Base-by-base conservation (phyloP, 257 asterid genomes). In the Parsonsia alboflavescens region DNA sequence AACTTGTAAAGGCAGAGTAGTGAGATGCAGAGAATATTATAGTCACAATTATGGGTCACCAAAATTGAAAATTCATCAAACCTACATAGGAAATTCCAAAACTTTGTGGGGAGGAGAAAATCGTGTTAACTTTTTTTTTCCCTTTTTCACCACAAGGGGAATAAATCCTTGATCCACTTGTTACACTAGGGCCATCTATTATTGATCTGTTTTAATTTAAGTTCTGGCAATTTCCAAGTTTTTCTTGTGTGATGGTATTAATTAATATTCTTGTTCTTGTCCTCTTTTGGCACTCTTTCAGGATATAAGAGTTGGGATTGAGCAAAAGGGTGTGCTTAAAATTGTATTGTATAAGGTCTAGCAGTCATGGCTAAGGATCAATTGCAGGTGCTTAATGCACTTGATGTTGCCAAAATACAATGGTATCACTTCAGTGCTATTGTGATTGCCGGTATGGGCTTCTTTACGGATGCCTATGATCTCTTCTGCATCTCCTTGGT, bases 391-490 rank as follows among this genome's bases (percentile, higher is more conserved):
- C 90, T 89, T 6, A 82, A 75, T 69, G 92, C 95, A 56, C 92
- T 89, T 67, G 95, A 89, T 80, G 77, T 66, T 7, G 95, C 95
- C 1, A 89, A 87, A 41, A 87, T 91, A 24, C 95, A 89, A 57
- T 77, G 66, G 76, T 87, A 85, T 77, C 92, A 89, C 70, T 89
- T 89, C 83, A 89, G 92, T 15, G 87, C 95, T 1, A 89, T 89
- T n/a, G 85, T 87, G 15, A 84, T 89, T 13, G 90, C 92, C 12
- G 94, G 94, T 6, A 89, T 89, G 94, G 94, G 94, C 10, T 89
- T 89, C 73, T 89, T 89, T 84, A 89, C 94, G 0, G 94, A 89
- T 63, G 94, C 94, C 2, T 89, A 89, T 36, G 94, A 89, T 58
- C 91, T 89, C 49, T 86, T 89, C 71, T 76, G 88, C 77, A 84